These are phyloP conservation scores for Phaseolus lunatus DNA, from an alignment of 306 rosid genomes.

Conservation along the genomic window DNA sequence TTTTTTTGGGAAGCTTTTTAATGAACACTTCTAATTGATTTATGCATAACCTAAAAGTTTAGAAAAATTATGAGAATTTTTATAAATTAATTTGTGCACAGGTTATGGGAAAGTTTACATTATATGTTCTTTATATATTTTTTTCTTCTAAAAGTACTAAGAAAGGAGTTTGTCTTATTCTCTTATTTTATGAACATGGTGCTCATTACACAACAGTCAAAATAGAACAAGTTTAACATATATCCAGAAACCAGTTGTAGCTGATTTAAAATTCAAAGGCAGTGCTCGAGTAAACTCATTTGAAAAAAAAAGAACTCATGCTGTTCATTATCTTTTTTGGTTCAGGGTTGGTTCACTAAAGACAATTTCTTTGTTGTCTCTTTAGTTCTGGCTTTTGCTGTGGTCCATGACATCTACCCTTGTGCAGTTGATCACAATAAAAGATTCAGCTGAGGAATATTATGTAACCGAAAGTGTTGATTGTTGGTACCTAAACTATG, in stretches of 20 bases:
- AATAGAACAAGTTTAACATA: neutral
- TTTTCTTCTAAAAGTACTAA: no score
- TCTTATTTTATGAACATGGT: neutral
- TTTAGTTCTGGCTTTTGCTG: neutral
- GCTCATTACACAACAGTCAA: neutral
- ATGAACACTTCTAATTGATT: no score
- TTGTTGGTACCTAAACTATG: neutral
- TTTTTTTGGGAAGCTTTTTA: no score
- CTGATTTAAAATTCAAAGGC: neutral
- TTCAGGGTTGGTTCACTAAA: constrained; percentile 6
- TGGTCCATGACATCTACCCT: neutral
- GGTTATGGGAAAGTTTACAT: no score
- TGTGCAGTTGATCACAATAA: constrained; percentile 15
- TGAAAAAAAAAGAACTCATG: neutral
- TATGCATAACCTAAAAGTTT: no score
- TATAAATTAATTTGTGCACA: no score
- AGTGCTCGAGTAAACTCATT: neutral
- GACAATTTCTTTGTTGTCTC: constrained; percentile 3
- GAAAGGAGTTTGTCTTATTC: neutral
- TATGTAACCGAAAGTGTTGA: neutral
- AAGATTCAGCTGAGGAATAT: neutral
- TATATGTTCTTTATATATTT: no score
- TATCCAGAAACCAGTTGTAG: neutral
- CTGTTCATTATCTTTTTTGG: constrained; percentile 18
- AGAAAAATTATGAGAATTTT: no score